Evolutionary conservation across 164 flowering plant species (phyloP).

Genomic region (Nymphaea thermarum): DNA sequence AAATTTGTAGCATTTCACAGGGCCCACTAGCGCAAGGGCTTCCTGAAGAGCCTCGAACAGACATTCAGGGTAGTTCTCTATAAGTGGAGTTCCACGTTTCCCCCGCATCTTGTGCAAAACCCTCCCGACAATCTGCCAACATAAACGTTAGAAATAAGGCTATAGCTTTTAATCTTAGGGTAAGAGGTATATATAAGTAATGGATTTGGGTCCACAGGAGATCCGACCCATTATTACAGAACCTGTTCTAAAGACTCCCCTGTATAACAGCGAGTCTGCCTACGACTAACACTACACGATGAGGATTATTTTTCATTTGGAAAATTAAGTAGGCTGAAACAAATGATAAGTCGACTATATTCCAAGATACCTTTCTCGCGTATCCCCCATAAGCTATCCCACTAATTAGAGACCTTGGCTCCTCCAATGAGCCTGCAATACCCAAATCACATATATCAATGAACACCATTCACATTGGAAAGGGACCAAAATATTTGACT

Average conservation of each 20-base stretch:
- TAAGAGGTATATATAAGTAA: background rate
- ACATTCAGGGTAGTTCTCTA: slow-evolving; percentile 53
- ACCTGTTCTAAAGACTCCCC: too few species aligned
- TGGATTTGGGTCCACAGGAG: background rate
- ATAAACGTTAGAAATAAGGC: background rate
- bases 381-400: slow-evolving; percentile 89
- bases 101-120: slow-evolving; percentile 36
- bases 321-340: too few species aligned
- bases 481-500: too few species aligned
- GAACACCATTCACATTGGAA: background rate
- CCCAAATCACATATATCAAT: background rate
- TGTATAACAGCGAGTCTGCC: too few species aligned
- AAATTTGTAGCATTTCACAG: slow-evolving; percentile 40
- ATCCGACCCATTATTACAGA: too few species aligned
- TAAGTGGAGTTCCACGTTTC: slow-evolving; percentile 21
- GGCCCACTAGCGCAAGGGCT: slow-evolving; percentile 52
- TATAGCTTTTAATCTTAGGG: too few species aligned
- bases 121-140: slow-evolving; percentile 66
- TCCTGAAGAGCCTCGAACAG: slow-evolving; percentile 45
- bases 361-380: slow-evolving; percentile 61
- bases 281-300: too few species aligned
- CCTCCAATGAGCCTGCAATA: background rate
- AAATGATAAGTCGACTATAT: background rate
- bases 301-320: too few species aligned
- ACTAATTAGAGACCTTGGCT: slow-evolving; percentile 30